Evolutionary conservation across 441 rosid genomes (phyloP).

Genomic region (Aquilaria agallochum): DNA sequence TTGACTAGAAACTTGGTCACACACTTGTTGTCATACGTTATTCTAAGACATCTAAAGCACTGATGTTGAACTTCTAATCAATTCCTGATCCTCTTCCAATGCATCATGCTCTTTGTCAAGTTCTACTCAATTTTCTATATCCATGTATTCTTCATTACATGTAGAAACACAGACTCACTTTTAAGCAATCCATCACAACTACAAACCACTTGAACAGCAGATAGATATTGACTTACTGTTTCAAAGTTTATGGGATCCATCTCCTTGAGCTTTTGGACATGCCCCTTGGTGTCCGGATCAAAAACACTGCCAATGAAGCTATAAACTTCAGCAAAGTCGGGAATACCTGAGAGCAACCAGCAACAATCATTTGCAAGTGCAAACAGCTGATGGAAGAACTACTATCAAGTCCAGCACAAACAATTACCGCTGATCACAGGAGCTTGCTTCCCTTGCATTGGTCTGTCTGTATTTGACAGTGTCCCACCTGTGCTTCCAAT

Average conservation of each 20-base stretch:
- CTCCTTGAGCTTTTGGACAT: conserved; percentile 55
- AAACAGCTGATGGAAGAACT: conserved; percentile 7
- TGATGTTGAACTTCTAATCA: background rate
- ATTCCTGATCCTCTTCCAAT: background rate
- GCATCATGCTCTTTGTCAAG: background rate
- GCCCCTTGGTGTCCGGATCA: conserved; percentile 49
- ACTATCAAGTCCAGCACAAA: conserved; percentile 6
- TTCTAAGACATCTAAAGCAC: background rate
- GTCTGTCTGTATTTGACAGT: conserved; percentile 32
- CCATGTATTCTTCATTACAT: conserved; percentile 1
- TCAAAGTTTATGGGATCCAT: conserved; percentile 80
- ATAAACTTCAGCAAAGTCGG: conserved; percentile 71
- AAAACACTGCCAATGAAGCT: conserved; percentile 67
- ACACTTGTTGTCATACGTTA: background rate
- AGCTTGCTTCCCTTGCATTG: conserved; percentile 46
- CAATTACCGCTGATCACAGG: conserved; percentile 59
- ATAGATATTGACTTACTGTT: conserved; percentile 42
- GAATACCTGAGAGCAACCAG: conserved; percentile 34
- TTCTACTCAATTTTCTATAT: background rate
- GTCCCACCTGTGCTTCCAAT: conserved; percentile 41
- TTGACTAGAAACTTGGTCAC: too few species aligned
- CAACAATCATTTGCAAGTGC: conserved; percentile 10
- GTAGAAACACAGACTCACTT: conserved; percentile 5
- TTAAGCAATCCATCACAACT: background rate
- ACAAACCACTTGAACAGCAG: background rate